These are phyloP conservation scores for Crithidia acanthocephali DNA, from an alignment of 208 protist species.

Conservation along the genomic window DNA sequence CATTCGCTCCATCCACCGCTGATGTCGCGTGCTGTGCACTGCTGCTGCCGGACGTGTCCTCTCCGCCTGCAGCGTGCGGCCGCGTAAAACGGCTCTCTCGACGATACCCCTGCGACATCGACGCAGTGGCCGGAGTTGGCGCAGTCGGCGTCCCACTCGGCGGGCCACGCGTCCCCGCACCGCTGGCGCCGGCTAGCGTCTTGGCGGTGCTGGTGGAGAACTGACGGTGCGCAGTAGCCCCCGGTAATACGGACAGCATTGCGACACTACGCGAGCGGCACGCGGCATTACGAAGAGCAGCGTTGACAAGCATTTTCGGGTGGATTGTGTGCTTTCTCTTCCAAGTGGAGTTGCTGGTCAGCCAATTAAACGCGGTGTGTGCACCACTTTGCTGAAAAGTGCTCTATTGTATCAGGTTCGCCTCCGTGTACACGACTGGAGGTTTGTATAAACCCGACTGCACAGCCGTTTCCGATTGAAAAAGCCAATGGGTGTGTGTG, in stretches of 20 bases:
- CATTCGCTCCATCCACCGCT: background rate
- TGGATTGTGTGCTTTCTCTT: background rate
- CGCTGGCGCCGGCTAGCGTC: too few relatives aligned
- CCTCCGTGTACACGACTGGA: too few relatives aligned
- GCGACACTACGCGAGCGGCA: background rate
- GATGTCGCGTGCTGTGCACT: too few relatives aligned
- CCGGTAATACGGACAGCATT: background rate
- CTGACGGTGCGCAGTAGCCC: background rate
- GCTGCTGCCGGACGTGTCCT: too few relatives aligned
- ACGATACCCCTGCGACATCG: background rate
- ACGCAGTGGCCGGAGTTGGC: background rate
- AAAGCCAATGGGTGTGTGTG: too few relatives aligned
- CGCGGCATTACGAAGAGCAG: background rate
- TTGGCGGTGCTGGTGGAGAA: background rate
- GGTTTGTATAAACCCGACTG: too few relatives aligned
- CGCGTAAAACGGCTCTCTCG: slow-evolving; percentile 10
- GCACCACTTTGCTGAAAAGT: too few relatives aligned
- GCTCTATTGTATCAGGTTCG: too few relatives aligned
- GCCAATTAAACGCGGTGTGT: too few relatives aligned
- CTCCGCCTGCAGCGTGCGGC: background rate
- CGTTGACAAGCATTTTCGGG: background rate
- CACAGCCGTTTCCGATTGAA: too few relatives aligned
- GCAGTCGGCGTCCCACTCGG: background rate
- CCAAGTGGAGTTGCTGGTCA: too few relatives aligned
- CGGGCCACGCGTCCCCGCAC: background rate